These are phyloP conservation scores for Coemansia sp. DNA, from an alignment of 192 early-diverging fungal genomes.

Conservation along the genomic window DNA sequence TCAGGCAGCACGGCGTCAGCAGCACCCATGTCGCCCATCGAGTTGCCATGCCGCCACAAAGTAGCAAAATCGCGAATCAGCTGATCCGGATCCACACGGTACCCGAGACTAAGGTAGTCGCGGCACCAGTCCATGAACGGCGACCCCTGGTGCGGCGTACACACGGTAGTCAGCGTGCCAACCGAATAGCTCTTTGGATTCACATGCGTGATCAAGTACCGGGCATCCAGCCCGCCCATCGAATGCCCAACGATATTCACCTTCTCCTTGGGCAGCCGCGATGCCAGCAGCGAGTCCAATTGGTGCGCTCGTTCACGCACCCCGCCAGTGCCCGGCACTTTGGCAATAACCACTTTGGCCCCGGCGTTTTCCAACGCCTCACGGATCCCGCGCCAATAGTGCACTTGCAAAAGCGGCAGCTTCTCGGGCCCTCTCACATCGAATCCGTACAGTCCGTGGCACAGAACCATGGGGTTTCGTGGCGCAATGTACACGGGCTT, in stretches of 20 bases:
- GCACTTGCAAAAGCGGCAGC: slow-evolving; percentile 79
- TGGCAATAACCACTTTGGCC: slow-evolving; percentile 76
- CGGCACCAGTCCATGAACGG: slow-evolving; percentile 95
- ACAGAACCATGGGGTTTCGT: slow-evolving; percentile 77
- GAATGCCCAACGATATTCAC: slow-evolving; percentile 94
- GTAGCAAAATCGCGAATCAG: slow-evolving; percentile 54
- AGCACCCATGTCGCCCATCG: slow-evolving; percentile 3
- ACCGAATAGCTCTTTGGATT: slow-evolving; percentile 68
- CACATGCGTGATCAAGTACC: slow-evolving; percentile 89
- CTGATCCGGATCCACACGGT: slow-evolving; percentile 53
- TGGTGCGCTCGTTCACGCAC: slow-evolving; percentile 75
- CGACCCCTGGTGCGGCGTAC: slow-evolving; percentile 91
- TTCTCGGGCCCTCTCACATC: slow-evolving; percentile 78
- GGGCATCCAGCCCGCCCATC: slow-evolving; percentile 94
- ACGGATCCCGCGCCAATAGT: slow-evolving; percentile 83
- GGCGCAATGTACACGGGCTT: slow-evolving; percentile 72
- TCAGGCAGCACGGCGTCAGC: slow-evolving; percentile 15
- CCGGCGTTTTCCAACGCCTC: slow-evolving; percentile 78
- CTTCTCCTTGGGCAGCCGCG: slow-evolving; percentile 35
- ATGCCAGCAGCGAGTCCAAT: slow-evolving; percentile 69
- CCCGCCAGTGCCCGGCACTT: slow-evolving; percentile 74
- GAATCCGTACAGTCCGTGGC: slow-evolving; percentile 91
- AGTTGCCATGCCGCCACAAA: slow-evolving; percentile 26
- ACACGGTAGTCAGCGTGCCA: slow-evolving; percentile 84
- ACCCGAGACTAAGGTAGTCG: slow-evolving; percentile 81